Conservation (phyloP, 805 yeast genomes). For the Wickerhamiella domercqiae region DNA sequence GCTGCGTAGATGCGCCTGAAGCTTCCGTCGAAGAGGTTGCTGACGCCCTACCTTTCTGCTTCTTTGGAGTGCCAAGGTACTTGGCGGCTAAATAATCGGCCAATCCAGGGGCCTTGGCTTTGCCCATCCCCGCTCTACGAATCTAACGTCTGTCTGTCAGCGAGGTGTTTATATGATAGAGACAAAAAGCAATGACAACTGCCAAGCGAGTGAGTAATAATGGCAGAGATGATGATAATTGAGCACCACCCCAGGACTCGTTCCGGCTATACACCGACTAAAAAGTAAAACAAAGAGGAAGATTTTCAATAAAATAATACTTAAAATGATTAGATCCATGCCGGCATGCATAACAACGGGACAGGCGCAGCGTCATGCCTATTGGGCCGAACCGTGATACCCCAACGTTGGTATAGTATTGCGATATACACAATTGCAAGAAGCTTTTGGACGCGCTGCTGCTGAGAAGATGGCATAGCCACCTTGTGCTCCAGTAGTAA, state of each 20-base stretch:
- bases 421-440: conserved; percentile 8
- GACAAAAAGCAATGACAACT: too few species aligned
- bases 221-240: too few species aligned
- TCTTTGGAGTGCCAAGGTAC: background rate
- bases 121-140: background rate
- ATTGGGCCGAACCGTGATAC: background rate
- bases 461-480: background rate
- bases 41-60: too few species aligned
- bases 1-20: too few species aligned
- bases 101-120: background rate
- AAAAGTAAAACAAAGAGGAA: background rate
- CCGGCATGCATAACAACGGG: background rate
- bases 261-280: too few species aligned
- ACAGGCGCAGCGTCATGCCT: background rate
- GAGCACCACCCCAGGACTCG: too few species aligned
- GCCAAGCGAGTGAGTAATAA: too few species aligned
- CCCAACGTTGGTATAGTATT: conserved; percentile 1
- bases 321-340: background rate
- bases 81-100: background rate
- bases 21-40: too few species aligned
- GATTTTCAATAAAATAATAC: background rate
- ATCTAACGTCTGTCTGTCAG: too few species aligned
- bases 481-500: conserved; percentile 1
- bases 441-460: background rate
- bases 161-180: too few species aligned